Base-by-base conservation (phyloP, 2,329 filamentous ascomycete genomes). In the Penicillium fuscoglaucum region DNA sequence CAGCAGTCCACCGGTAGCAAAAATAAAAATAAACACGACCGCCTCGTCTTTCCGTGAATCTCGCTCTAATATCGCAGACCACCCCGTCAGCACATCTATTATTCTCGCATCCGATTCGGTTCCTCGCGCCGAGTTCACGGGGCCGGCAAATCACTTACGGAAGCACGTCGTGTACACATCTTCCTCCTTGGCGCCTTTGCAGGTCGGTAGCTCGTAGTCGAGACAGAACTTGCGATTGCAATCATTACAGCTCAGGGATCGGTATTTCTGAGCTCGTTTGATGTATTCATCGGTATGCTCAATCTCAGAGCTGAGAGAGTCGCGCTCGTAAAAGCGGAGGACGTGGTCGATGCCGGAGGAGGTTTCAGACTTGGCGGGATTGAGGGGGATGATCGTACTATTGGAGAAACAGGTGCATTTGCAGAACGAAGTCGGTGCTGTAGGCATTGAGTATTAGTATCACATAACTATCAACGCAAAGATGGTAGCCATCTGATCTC, bases 391-490 rank as follows among this genome's bases (percentile, higher is more conserved):
- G 52, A 89, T 87, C 55, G 85, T 88, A 75, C 82, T 86, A 70
- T 89, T 88, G 51, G 81, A 80, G 74, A 85, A 85, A 73, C 87
- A 89, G 57, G 85, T 88, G 72, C 87, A 89, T 83, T 89, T 89
- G 82, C 87, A 89, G 75, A 88, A 89, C 58, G 85, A 87, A 17
- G 85, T 84, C 13, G 76, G 76, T 10, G 70, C 76, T 78, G 51
- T n/a, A 47, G 29, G 9, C 21, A 39, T 51, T 50, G 13, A 26
- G 19, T 24, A 44, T 48, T 41, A 57, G 55, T 17, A 24, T 49
- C 21, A 28, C 13, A 28, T 13, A 52, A 24, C 19, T 26, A 26
- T 43, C 40, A 21, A 28, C 17, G 31, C 21, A 21, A 24, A 10
- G 21, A 31, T 35, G 3, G 24, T 21, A 40, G 56, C 35, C 17